Evolutionary conservation across 2,329 filamentous ascomycete genomes (phyloP).

Genomic region (Aspergillus fijiensis): DNA sequence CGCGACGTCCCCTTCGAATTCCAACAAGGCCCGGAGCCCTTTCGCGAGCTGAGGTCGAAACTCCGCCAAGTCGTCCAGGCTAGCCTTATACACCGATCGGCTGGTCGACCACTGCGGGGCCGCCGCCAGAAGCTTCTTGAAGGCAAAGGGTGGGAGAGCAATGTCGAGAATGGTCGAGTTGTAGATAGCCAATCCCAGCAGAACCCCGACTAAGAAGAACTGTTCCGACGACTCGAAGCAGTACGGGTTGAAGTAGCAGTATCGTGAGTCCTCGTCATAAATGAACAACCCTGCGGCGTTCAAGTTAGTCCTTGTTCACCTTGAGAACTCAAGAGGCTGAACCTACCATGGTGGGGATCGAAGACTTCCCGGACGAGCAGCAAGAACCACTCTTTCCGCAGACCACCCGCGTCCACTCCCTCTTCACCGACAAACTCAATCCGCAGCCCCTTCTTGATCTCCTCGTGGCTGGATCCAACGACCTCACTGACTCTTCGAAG

Average conservation of each 20-base stretch:
- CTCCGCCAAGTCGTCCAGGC: conserved; percentile 78
- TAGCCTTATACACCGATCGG: conserved; percentile 65
- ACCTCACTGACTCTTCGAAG: conserved; percentile 81
- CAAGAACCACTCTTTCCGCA: conserved; percentile 93
- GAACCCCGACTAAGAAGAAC: conserved; percentile 83
- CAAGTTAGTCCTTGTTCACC: background rate
- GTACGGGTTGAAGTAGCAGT: conserved; percentile 90
- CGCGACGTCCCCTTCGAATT: conserved; percentile 82
- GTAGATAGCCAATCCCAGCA: conserved; percentile 87
- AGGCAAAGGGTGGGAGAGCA: conserved; percentile 82
- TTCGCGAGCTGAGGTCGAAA: conserved; percentile 73
- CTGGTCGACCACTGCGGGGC: conserved; percentile 60
- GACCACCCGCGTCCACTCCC: conserved; percentile 83
- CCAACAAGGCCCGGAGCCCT: conserved; percentile 72
- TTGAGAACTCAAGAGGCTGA: conserved; percentile 1
- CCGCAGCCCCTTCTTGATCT: conserved; percentile 84
- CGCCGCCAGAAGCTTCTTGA: conserved; percentile 79
- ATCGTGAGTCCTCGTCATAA: conserved; percentile 86
- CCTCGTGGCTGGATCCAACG: conserved; percentile 74
- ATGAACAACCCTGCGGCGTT: conserved; percentile 71
- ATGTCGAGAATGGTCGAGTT: conserved; percentile 92
- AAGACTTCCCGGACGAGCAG: conserved; percentile 86
- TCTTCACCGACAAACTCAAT: conserved; percentile 88
- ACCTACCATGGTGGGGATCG: conserved; percentile 80
- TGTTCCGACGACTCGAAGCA: conserved; percentile 90